Evolutionary conservation across 2,329 filamentous ascomycete species (phyloP).

Genomic region (Colletotrichum sp.): DNA sequence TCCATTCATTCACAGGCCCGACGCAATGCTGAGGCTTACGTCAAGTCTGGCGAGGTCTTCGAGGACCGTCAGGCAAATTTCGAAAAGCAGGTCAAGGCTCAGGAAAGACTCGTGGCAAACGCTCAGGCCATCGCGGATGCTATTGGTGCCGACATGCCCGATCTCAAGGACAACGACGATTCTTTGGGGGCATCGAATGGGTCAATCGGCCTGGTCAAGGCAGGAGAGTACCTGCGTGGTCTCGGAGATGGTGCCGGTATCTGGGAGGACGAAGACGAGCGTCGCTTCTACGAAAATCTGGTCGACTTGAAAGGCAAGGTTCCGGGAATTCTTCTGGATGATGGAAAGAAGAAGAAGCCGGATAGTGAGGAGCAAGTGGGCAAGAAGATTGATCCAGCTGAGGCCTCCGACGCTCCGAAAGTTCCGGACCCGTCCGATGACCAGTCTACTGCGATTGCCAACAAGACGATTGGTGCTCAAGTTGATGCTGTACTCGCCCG

Average conservation of each 20-base stretch:
- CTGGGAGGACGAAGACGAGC: slow-evolving; percentile 98
- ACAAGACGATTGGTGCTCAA: slow-evolving; percentile 96
- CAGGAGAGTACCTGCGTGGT: slow-evolving; percentile 89
- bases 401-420: slow-evolving; percentile 57
- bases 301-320: slow-evolving; percentile 96
- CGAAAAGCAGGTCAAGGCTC: slow-evolving; percentile 89
- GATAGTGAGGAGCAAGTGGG: slow-evolving; percentile 83
- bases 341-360: slow-evolving; percentile 90
- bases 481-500: slow-evolving; percentile 89
- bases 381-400: slow-evolving; percentile 69
- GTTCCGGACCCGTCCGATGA: slow-evolving; percentile 69
- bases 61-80: slow-evolving; percentile 96
- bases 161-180: slow-evolving; percentile 83
- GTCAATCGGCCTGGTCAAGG: slow-evolving; percentile 91
- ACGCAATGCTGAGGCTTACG: slow-evolving; percentile 96
- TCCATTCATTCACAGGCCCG: slow-evolving; percentile 84
- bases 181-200: slow-evolving; percentile 69
- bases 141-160: slow-evolving; percentile 90
- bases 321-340: slow-evolving; percentile 89
- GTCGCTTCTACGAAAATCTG: slow-evolving; percentile 96
- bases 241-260: slow-evolving; percentile 92
- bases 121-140: slow-evolving; percentile 90
- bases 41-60: slow-evolving; percentile 97
- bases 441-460: slow-evolving; percentile 90
- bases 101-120: slow-evolving; percentile 89